A percentile compares a stretch with the other conserved stretches of the same genome.
Conservation (phyloP, 2,329 filamentous ascomycete genomes). For the Pyrenophora graminea region DNA sequence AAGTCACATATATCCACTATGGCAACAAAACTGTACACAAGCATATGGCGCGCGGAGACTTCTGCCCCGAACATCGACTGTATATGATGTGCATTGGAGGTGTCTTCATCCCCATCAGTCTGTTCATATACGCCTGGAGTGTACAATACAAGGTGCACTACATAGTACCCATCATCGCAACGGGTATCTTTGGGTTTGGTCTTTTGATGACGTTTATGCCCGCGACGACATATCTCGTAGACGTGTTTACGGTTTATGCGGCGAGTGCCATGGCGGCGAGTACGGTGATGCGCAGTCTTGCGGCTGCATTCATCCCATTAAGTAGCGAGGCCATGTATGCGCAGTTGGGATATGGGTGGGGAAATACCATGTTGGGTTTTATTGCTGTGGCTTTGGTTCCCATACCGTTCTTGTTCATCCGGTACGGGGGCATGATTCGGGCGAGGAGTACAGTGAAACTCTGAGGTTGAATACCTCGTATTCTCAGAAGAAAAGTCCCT, state of each 20-base stretch:
- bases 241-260: constrained; percentile 49
- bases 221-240: constrained; percentile 48
- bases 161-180: constrained; percentile 45
- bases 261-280: constrained; percentile 50
- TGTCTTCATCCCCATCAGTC: constrained; percentile 39
- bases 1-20: constrained; percentile 35
- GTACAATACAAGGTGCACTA: constrained; percentile 41
- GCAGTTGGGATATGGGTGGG: constrained; percentile 47
- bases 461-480: constrained; percentile 5
- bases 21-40: constrained; percentile 39
- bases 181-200: constrained; percentile 40
- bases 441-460: constrained; percentile 35
- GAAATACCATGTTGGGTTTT: constrained; percentile 46
- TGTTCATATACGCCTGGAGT: constrained; percentile 48
- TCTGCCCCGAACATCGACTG: constrained; percentile 43
- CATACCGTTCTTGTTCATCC: constrained; percentile 44
- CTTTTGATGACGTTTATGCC: constrained; percentile 47
- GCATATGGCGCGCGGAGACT: constrained; percentile 38
- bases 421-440: constrained; percentile 41
- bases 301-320: constrained; percentile 48
- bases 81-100: constrained; percentile 42
- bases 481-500: too few species aligned
- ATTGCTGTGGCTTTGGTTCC: constrained; percentile 36
- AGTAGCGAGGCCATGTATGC: constrained; percentile 47
- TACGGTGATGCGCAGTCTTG: constrained; percentile 45